phyloP scores from a whole-genome alignment of 1,139 yeast genomes.

The Suhomyces chickasaworum region DNA sequence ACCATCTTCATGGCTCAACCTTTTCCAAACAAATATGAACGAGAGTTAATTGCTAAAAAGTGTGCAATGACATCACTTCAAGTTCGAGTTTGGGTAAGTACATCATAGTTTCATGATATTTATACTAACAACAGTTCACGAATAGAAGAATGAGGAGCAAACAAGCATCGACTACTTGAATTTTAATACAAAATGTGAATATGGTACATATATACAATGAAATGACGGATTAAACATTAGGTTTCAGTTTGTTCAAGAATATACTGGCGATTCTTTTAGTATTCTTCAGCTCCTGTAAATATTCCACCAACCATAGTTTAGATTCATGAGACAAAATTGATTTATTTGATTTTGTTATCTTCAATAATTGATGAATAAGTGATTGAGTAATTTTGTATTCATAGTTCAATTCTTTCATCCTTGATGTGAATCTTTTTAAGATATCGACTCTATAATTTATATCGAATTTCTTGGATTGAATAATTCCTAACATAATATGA shows the following conservation, averaged over 20 bases:
- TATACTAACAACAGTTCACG: constrained; percentile 26
- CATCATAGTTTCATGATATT: background rate
- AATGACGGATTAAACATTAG: background rate
- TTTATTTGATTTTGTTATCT: constrained; percentile 11
- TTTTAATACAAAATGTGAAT: too few species aligned
- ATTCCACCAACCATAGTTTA: constrained; percentile 10
- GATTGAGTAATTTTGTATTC: constrained; percentile 21
- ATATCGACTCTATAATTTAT: constrained; percentile 21
- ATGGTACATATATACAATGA: constrained; percentile 6
- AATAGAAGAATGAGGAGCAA: constrained; percentile 25
- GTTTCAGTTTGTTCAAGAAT: background rate
- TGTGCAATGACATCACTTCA: constrained; percentile 30
- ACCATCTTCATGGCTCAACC: constrained; percentile 16
- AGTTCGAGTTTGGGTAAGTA: constrained; percentile 37
- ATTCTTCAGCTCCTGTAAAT: constrained; percentile 8
- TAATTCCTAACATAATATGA: constrained; percentile 29
- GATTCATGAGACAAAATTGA: constrained; percentile 6
- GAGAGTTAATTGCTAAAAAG: constrained; percentile 30
- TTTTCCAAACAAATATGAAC: constrained; percentile 29
- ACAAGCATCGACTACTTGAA: too few species aligned
- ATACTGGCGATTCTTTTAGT: constrained; percentile 10
- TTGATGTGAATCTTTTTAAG: constrained; percentile 24
- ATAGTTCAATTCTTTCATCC: constrained; percentile 23
- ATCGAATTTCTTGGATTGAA: constrained; percentile 20
- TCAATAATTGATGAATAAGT: constrained; percentile 16